Evolutionary conservation across 1,284 basidiomycete genomes (phyloP), one percentile per base, ranked within the genome.

Genomic region (Puccinia brachypodii): DNA sequence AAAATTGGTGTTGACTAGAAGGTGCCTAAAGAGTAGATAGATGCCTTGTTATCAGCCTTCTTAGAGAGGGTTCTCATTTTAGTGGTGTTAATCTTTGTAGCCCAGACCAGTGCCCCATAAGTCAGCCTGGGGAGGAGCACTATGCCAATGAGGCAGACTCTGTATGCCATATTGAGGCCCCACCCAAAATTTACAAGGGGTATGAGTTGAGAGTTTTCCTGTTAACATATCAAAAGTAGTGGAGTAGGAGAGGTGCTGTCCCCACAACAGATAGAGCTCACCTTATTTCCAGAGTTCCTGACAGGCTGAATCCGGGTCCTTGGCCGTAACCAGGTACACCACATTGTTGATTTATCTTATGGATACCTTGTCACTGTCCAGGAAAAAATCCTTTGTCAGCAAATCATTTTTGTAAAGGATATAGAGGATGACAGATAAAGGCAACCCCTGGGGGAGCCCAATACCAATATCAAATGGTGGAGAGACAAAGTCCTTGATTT

Each of bases 321-420:
- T 14, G 16, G 11, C 11, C 9, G 64, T 33, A 13, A 68, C 33
- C 33, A 68, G 33, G 33, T 68, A 33, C 8, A 40, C 38, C 8
- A 68, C 33, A 28, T 68, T 25, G 25, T 68, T 25, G 33, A 68
- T 68, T 13, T 11, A 68, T 16, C 64, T 33, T 11, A 68, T 6
- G 28, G 36, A 75, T 11, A 58, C 14, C 22, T 7, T 3, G 25
- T 60, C 13, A 28, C 38, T 28, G 9, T 9, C 28, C 11, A 68
- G 25, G 9, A 11, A 31, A 11, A 25, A 13, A 25, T 25, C 7
- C 11, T 9, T 13, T 13, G 19, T 8, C 19, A 76, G 36, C 58
- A 75, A 53, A 9, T 44, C 44, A 9, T 44, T 13, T n/a, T 75
- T 75, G 50, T 75, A 75, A 14, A 76, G 19, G 22, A 76, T 62